A percentile compares a stretch with the other conserved stretches of the same genome.
Evolutionary conservation across 2,329 filamentous ascomycete species (phyloP).

Genomic region (Pseudogymnoascus sp.): DNA sequence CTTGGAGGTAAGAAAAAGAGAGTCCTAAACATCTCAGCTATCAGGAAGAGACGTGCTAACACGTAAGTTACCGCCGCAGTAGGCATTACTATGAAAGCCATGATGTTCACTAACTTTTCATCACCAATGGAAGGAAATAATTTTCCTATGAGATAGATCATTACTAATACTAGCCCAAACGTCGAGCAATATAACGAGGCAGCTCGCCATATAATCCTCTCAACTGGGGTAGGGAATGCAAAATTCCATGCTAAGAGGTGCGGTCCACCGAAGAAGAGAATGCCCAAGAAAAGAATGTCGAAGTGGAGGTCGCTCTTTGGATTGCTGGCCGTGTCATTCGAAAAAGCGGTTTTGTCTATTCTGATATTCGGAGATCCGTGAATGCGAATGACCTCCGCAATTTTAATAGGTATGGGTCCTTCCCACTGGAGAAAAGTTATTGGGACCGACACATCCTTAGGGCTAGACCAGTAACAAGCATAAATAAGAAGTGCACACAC

Average conservation of each 20-base stretch:
- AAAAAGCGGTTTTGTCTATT: neutral
- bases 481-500: constrained; percentile 9
- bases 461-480: constrained; percentile 7
- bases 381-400: neutral
- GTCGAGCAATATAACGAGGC: neutral
- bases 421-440: neutral
- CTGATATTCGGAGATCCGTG: neutral
- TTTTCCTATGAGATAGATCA: no score
- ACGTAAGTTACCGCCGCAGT: neutral
- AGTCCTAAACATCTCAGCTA: neutral
- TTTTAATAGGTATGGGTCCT: neutral
- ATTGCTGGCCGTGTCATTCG: neutral
- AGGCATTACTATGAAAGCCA: no score
- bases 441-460: neutral
- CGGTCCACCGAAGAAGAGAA: constrained; percentile 4
- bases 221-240: constrained; percentile 8
- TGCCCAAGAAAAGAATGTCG: neutral
- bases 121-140: no score
- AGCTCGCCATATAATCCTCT: constrained; percentile 6
- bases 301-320: neutral
- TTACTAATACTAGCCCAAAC: neutral
- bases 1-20: neutral
- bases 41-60: neutral
- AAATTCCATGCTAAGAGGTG: constrained; percentile 12
- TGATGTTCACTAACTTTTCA: no score